Conservation (phyloP, 169 alveolate genomes). For the Perkinsus olseni region DNA sequence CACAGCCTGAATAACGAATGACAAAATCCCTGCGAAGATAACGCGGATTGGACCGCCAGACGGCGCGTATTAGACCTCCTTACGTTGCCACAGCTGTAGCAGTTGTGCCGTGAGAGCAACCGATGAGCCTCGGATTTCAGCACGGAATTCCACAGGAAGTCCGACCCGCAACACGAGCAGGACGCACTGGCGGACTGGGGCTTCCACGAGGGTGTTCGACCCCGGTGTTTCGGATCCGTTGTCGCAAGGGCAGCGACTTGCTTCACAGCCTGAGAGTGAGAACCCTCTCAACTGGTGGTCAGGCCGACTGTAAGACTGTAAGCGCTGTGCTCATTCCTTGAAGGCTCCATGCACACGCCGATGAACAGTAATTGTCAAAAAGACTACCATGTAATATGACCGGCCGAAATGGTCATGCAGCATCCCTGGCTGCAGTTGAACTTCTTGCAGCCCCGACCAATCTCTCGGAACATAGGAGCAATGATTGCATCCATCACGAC, state of each 20-base stretch:
- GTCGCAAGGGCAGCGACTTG: background rate
- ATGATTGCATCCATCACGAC: background rate
- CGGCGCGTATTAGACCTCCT: too few species aligned
- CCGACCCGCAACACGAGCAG: background rate
- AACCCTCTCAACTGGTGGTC: background rate
- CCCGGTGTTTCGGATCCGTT: background rate
- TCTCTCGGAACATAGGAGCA: background rate
- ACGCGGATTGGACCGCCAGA: too few species aligned
- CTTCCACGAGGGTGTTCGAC: background rate
- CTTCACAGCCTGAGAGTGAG: background rate
- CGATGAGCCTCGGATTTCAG: background rate
- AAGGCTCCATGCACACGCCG: too few species aligned
- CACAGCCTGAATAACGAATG: background rate
- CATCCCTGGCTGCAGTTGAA: background rate
- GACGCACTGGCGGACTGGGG: background rate
- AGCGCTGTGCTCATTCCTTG: too few species aligned
- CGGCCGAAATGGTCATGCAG: background rate
- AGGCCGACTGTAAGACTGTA: too few species aligned
- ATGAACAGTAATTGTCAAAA: too few species aligned
- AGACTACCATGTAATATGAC: background rate
- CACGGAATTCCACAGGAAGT: background rate
- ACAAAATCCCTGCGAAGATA: too few species aligned
- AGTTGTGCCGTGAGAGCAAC: background rate
- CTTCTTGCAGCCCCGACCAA: background rate
- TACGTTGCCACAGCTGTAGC: background rate